Evolutionary conservation across 371 early-diverging fungal genomes (phyloP), one percentile per base, ranked within the genome.

Genomic region (Mucor ambiguus): DNA sequence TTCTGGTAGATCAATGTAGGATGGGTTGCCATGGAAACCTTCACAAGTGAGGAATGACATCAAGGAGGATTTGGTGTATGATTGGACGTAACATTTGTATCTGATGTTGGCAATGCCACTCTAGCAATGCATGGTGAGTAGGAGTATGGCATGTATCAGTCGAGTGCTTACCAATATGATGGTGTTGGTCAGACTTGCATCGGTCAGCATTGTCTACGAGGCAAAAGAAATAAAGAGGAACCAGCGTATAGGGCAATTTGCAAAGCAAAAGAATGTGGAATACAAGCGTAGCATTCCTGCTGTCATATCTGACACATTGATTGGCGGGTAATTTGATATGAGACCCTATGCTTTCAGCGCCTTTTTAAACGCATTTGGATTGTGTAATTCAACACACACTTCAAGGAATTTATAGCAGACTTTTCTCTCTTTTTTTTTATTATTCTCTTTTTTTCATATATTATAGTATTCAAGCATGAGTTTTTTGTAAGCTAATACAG

Each of bases 81-180:
- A 24, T 54, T 72, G 64, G 8, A 63, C n/a, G 58, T 77, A 79
- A 7, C 66, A 73, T 58, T 73, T 68, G 58, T 75, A 77, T 14
- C 75, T 72, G 44, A 79, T 77, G 32, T 77, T 75, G 6, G 75
- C 65, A 26, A 79, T 71, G 12, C 80, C 80, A 61, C 69, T 75
- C 80, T 79, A 66, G 12, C 7, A 58, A 18, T 64, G 33, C n/a
- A 38, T 4, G 43, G 16, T 20, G 24, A 52, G 24, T 52, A 18
- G 0, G 28, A 52, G 14, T 16, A 28, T 11, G 14, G 52, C 8
- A 2, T 46, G 11, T 8, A 18, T n/a, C 11, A 46, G 12, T 12
- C 11, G 12, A 20, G 33, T 49, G 20, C n/a, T 69, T 77, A 80
- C 80, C 74, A 80, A 72, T 28, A 67, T 67, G 41, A 75, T 68